Evolutionary conservation across 306 rosid species (phyloP).

Genomic region (Coriaria nepalensis): DNA sequence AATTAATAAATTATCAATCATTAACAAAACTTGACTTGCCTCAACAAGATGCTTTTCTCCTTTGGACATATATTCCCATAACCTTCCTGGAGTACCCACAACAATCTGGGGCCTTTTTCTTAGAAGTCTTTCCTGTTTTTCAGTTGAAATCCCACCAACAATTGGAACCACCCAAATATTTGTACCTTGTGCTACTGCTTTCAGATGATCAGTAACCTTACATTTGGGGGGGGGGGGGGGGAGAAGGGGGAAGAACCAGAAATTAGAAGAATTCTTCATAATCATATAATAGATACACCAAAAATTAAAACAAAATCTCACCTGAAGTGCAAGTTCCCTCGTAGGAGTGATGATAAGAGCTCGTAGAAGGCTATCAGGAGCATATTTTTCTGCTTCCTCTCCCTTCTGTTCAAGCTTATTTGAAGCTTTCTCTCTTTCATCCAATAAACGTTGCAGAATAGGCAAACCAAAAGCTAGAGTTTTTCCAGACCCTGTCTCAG

Average conservation of each 20-base stretch:
- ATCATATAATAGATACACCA: too few relatives aligned
- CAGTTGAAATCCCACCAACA: constrained; percentile 88
- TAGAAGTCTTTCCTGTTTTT: constrained; percentile 84
- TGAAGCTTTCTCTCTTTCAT: constrained; percentile 63
- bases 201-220: constrained; percentile 84
- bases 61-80: constrained; percentile 88
- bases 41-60: constrained; percentile 80
- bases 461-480: constrained; percentile 98
- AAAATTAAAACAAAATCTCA: constrained; percentile 4
- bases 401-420: constrained; percentile 32
- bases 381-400: constrained; percentile 31
- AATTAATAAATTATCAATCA: background rate
- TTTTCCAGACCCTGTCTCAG: constrained; percentile 96
- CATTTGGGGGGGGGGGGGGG: constrained; percentile 5
- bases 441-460: constrained; percentile 83
- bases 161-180: constrained; percentile 64
- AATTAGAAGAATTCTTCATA: constrained; percentile 3
- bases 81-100: constrained; percentile 95
- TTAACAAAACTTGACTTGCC: constrained; percentile 27
- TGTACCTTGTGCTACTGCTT: constrained; percentile 45
- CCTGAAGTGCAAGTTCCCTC: constrained; percentile 95
- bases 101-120: constrained; percentile 72
- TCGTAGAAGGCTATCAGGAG: constrained; percentile 53
- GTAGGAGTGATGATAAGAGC: constrained; percentile 90
- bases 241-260: background rate